These are phyloP conservation scores for Kluyveromyces marxianus DNA, from an alignment of 1,139 yeast species.

Conservation along the genomic window DNA sequence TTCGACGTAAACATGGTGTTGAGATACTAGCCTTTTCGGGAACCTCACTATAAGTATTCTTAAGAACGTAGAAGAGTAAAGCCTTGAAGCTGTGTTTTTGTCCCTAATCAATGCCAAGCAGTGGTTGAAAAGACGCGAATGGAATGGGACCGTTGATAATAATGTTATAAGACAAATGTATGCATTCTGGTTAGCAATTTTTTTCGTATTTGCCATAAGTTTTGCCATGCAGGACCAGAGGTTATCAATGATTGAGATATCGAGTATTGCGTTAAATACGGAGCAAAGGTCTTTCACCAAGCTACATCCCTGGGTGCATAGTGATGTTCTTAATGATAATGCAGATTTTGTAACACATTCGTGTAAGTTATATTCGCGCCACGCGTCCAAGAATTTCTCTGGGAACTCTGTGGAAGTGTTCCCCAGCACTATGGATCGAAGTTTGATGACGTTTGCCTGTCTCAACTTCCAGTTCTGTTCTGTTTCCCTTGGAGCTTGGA, in stretches of 20 bases:
- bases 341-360: constrained; percentile 67
- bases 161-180: constrained; percentile 59
- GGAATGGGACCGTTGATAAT: constrained; percentile 48
- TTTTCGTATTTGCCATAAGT: constrained; percentile 68
- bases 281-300: constrained; percentile 67
- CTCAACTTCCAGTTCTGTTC: constrained; percentile 81
- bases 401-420: constrained; percentile 38
- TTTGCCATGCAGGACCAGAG: constrained; percentile 52
- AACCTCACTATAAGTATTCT: constrained; percentile 51
- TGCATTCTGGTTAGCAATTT: constrained; percentile 71
- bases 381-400: constrained; percentile 35
- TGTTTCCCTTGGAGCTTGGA: constrained; percentile 69
- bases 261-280: constrained; percentile 43
- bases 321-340: constrained; percentile 73
- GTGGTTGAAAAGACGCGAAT: constrained; percentile 45
- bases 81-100: constrained; percentile 62
- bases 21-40: constrained; percentile 33
- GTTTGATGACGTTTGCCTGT: constrained; percentile 50
- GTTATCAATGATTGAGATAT: constrained; percentile 49
- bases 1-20: constrained; percentile 40
- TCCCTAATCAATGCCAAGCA: constrained; percentile 53
- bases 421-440: constrained; percentile 59
- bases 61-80: constrained; percentile 65
- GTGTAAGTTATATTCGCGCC: constrained; percentile 32
- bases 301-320: constrained; percentile 70